Base-by-base conservation (phyloP, 2,329 filamentous ascomycete species). In the Colletotrichum siamense region DNA sequence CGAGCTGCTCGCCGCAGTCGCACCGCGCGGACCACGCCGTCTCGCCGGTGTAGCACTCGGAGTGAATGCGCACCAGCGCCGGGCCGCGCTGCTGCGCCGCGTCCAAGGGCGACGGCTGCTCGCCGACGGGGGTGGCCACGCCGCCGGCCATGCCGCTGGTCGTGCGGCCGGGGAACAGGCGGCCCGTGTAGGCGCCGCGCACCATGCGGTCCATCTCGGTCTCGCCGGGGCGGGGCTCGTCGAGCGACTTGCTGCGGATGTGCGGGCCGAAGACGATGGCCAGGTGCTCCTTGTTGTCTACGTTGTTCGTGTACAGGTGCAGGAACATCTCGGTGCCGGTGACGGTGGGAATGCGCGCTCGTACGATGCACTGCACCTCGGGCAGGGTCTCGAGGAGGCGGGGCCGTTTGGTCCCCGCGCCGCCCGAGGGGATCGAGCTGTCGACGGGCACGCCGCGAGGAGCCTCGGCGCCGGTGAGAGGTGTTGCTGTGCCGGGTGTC, bases 21-120 rank as follows among this genome's bases (percentile, higher is more conserved):
- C 97, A 99, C 32, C 97, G 93, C 44, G 97, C 96, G 9, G 96
- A 98, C 97, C 97, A 99, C 1, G 98, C 97, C 1, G 97, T 99
- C 88, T 99, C 97, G 75, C 97, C 97, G 0, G 97, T 99, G 85
- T 99, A 99, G 87, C 97, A 99, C 85, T 99, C 97, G 5, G 95
- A 98, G 85, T 99, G 97, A 82, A 99, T 99, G 73, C 97, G 92
- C 63, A 99, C 96, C 52, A 99, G 88, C 0, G 97, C 95, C 2
- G 94, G 85, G 5, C 82, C 82, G 6, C 78, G 71, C 28, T 57
- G 44, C 44, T 49, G 44, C n/a, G 44, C 44, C n/a, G 44, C 18
- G n/a, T 49, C 44, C 8, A 73, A 18, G 8, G 70, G 75, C 12
- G 39, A 44, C 5, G 78, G 34, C 6, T 78, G 79, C 52, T 71